Base-by-base conservation (phyloP, 2,329 filamentous ascomycete genomes). In the Macroventuria anomochaeta region DNA sequence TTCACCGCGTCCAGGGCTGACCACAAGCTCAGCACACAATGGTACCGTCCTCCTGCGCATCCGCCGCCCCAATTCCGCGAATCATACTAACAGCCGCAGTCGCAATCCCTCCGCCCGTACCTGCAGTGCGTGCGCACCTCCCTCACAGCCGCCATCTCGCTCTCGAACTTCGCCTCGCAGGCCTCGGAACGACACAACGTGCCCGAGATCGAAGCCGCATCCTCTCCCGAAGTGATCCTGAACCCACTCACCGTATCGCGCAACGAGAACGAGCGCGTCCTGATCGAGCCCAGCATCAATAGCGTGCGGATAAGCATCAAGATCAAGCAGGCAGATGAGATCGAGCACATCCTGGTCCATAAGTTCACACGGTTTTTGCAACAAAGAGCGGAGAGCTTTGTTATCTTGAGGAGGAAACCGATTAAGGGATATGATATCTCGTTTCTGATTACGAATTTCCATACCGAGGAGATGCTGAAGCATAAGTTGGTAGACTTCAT, bases 301-400 rank as follows among this genome's bases (percentile, higher is more conserved):
- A 96, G 90, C 65, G 90, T 99, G 65, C 89, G 95, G 66, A 90
- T 99, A 71, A 96, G 91, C 84, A 96, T 99, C 80, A 91, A 93
- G 82, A 97, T 99, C 78, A 99, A 99, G 81, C 95, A 99, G 82
- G 95, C 95, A 58, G 95, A 99, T 76, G 95, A 99, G 80, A 99
- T 97, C 70, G 95, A 99, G 78, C 86, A 96, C 75, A 97, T 99
- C 62, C 81, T 99, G 58, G 95, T 99, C 61, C 95, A 97, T 81
- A 99, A 99, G 79, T 97, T 99, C 72, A 96, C 93, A 33, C 85
- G 95, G 51, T 99, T 99, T 83, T 79, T 99, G 79, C 97, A 91
- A 32, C 93, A 97, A 79, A 84, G 93, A 76, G 95, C 95, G 41
- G 95, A 99, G 78, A 91, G 91, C 0, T 99, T 99, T 80, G 97